phyloP scores from a whole-genome alignment of 192 early-diverging fungal species.

The Rhizophagus prolifer region DNA sequence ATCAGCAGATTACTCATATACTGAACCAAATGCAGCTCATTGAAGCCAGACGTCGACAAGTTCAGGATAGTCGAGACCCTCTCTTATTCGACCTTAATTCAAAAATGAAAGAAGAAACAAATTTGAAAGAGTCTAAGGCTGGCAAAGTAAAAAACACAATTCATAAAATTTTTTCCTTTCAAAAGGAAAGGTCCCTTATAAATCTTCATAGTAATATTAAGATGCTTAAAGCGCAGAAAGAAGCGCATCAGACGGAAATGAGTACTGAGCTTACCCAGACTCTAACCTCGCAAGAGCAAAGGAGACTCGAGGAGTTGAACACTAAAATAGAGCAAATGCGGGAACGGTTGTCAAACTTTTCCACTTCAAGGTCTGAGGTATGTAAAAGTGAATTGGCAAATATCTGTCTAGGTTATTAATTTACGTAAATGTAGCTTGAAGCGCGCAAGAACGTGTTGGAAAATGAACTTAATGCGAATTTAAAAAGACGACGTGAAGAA shows the following conservation, averaged over 20 bases:
- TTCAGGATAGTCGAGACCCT: slow-evolving; percentile 56
- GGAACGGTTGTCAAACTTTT: slow-evolving; percentile 53
- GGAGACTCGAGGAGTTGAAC: slow-evolving; percentile 47
- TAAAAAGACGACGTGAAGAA: slow-evolving; percentile 68
- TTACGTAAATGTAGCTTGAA: slow-evolving; percentile 56
- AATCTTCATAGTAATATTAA: slow-evolving; percentile 47
- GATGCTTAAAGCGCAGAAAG: slow-evolving; percentile 57
- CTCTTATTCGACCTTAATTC: slow-evolving; percentile 55
- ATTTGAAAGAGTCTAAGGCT: slow-evolving; percentile 48
- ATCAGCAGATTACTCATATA: slow-evolving; percentile 62
- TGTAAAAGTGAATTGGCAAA: not conserved
- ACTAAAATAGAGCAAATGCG: slow-evolving; percentile 56
- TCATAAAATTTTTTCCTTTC: not conserved
- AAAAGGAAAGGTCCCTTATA: slow-evolving; percentile 50
- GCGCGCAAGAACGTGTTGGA: slow-evolving; percentile 68
- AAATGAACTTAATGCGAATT: slow-evolving; percentile 68
- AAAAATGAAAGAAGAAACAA: slow-evolving; percentile 64
- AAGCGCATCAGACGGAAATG: slow-evolving; percentile 61
- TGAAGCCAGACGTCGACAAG: slow-evolving; percentile 52
- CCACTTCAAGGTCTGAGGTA: slow-evolving; percentile 57
- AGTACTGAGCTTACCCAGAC: slow-evolving; percentile 53
- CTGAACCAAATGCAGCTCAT: slow-evolving; percentile 59
- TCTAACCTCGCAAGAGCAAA: slow-evolving; percentile 57
- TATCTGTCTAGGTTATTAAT: slow-evolving; percentile 18
- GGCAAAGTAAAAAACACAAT: slow-evolving; percentile 47